Percentiles rank a stretch among this genome's conserved stretches.
Evolutionary conservation across 1,139 yeast species (phyloP).

Genomic region (Hemisphaericaspora subhashii): DNA sequence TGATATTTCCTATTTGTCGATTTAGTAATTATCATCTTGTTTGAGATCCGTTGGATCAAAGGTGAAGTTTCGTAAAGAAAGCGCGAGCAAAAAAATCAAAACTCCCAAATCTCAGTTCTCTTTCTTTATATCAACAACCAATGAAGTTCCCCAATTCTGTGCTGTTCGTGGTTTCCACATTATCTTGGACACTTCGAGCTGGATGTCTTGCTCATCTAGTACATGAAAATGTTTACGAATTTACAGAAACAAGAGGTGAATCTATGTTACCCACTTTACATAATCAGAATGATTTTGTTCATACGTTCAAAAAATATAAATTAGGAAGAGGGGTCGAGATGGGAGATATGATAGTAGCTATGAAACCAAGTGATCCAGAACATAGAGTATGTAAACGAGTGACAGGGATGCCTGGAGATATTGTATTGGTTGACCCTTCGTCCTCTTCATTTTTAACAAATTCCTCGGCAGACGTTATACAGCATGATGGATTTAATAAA

Average conservation of each 20-base stretch:
- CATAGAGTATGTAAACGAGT: constrained; percentile 89
- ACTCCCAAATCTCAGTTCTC: no score
- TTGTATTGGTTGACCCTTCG: constrained; percentile 78
- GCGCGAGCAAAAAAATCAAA: no score
- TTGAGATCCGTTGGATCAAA: no score
- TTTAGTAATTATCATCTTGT: no score
- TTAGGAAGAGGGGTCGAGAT: constrained; percentile 62
- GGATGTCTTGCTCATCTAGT: constrained; percentile 70
- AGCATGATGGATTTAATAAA: constrained; percentile 52
- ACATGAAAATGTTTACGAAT: constrained; percentile 68
- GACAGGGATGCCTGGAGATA: constrained; percentile 95
- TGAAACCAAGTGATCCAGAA: constrained; percentile 85
- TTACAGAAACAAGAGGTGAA: constrained; percentile 85
- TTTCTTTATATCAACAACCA: neutral
- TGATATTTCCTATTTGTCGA: no score
- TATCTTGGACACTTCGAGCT: constrained; percentile 54
- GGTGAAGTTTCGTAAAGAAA: no score
- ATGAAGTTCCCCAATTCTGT: constrained; percentile 23
- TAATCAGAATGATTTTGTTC: constrained; percentile 74
- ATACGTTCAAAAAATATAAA: constrained; percentile 62
- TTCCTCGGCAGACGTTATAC: constrained; percentile 26
- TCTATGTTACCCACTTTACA: constrained; percentile 93
- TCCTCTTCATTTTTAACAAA: constrained; percentile 54
- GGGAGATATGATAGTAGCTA: constrained; percentile 88
- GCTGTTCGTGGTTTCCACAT: constrained; percentile 32